A percentile compares a stretch with the other conserved stretches of the same genome.
Conservation (phyloP, 2,329 filamentous ascomycete species). For the Sodiomyces alkalinus region DNA sequence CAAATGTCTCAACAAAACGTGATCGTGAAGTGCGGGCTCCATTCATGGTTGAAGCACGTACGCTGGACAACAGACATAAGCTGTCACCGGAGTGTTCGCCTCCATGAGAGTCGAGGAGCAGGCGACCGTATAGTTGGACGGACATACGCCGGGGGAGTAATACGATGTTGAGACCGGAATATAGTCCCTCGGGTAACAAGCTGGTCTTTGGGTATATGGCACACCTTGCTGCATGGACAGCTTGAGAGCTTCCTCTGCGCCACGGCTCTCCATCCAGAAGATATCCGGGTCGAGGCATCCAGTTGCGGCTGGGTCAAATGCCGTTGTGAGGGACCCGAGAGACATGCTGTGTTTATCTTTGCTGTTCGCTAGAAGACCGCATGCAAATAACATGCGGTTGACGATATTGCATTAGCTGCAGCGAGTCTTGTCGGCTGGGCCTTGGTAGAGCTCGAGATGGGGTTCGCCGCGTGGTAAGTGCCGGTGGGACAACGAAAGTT, state of each 20-base stretch:
- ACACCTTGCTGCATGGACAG: conserved; percentile 1
- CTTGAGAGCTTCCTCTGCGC: background rate
- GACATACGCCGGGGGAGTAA: conserved; percentile 1
- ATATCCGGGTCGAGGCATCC: conserved; percentile 1
- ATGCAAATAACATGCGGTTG: too few species aligned
- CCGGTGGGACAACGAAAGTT: too few species aligned
- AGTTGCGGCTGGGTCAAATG: background rate
- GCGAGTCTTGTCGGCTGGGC: too few species aligned
- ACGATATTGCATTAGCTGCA: too few species aligned
- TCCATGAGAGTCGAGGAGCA: conserved; percentile 1
- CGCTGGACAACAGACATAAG: background rate
- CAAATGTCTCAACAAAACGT: too few species aligned
- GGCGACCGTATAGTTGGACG: background rate
- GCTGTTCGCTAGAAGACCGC: too few species aligned
- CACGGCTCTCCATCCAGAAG: background rate
- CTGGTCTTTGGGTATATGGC: conserved; percentile 1
- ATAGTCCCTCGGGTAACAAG: conserved; percentile 1
- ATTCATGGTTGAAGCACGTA: background rate
- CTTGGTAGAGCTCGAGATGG: too few species aligned
- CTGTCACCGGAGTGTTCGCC: background rate
- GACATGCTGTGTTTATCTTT: conserved; percentile 1
- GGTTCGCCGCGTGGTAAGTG: too few species aligned
- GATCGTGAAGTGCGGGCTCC: too few species aligned
- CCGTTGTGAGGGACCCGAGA: conserved; percentile 1
- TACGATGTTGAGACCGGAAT: conserved; percentile 1